A percentile compares a stretch with the other conserved stretches of the same genome.
Conservation (phyloP, 345 rosid genomes). For the Crucihimalaya himalaica region DNA sequence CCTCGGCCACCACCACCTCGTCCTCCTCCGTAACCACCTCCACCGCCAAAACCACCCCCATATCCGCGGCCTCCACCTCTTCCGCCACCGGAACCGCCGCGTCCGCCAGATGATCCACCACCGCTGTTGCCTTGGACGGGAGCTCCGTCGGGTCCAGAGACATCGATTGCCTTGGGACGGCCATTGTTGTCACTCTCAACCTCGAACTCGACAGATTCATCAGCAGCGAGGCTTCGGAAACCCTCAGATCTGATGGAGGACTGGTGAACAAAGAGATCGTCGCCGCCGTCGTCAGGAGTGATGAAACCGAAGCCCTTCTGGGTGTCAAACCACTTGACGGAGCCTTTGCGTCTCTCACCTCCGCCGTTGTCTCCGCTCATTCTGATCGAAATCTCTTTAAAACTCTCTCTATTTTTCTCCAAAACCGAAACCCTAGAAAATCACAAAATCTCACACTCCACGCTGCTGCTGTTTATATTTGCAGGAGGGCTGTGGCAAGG, state of each 20-base stretch:
- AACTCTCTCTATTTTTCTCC: background rate
- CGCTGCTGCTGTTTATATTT: conserved; percentile 26
- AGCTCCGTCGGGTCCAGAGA: conserved; percentile 62
- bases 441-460: background rate
- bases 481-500: conserved; percentile 14
- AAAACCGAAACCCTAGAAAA: conserved; percentile 26
- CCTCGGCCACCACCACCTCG: conserved; percentile 37
- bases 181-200: conserved; percentile 45
- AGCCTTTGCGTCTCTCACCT: conserved; percentile 46
- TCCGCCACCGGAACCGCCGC: conserved; percentile 38
- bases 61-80: conserved; percentile 39
- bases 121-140: conserved; percentile 34
- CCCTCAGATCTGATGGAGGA: conserved; percentile 79
- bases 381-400: background rate
- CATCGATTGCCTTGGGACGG: conserved; percentile 81
- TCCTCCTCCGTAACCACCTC: conserved; percentile 22
- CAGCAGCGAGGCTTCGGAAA: conserved; percentile 66
- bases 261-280: conserved; percentile 89
- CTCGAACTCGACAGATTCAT: conserved; percentile 65
- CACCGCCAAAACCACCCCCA: conserved; percentile 25
- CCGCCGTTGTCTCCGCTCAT: conserved; percentile 40
- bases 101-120: conserved; percentile 37
- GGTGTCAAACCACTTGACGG: conserved; percentile 74
- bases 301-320: conserved; percentile 92
- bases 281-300: conserved; percentile 82